phyloP scores from a whole-genome alignment of 2,329 filamentous ascomycete species.

The Neopestalotiopsis sp. region DNA sequence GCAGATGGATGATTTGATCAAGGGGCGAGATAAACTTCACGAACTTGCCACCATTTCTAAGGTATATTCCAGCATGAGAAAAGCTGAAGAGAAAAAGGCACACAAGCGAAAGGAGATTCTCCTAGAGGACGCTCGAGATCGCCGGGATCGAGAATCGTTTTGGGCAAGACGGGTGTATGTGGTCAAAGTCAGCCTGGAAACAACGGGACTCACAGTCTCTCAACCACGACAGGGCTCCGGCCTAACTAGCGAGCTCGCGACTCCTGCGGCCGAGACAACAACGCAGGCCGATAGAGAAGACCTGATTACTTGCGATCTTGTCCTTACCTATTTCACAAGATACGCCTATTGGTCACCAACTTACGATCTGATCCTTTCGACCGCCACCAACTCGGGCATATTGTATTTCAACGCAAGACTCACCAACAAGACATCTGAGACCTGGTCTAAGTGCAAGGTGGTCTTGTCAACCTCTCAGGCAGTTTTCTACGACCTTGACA shows the following conservation, averaged over 20 bases:
- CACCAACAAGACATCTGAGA: slow-evolving; percentile 66
- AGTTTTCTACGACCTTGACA: slow-evolving; percentile 58
- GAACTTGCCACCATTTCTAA: slow-evolving; percentile 18
- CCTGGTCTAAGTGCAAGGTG: slow-evolving; percentile 65
- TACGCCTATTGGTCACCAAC: slow-evolving; percentile 64
- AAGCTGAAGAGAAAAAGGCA: too few relatives aligned
- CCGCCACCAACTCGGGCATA: slow-evolving; percentile 53
- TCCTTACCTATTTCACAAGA: slow-evolving; percentile 64
- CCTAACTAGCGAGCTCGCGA: slow-evolving; percentile 55
- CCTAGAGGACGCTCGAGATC: slow-evolving; percentile 50
- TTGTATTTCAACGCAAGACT: slow-evolving; percentile 68
- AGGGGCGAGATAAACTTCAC: slow-evolving; percentile 38
- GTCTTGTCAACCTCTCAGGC: slow-evolving; percentile 68
- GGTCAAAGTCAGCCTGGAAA: slow-evolving; percentile 57
- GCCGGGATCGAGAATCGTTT: slow-evolving; percentile 47
- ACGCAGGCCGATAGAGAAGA: slow-evolving; percentile 23
- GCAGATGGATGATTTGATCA: slow-evolving; percentile 36
- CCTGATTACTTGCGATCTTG: slow-evolving; percentile 46
- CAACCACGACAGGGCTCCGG: slow-evolving; percentile 54
- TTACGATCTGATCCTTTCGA: slow-evolving; percentile 67
- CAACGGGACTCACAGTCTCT: slow-evolving; percentile 43
- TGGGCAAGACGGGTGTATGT: slow-evolving; percentile 57
- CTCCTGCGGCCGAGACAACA: slow-evolving; percentile 40
- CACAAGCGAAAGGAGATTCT: slow-evolving; percentile 37
- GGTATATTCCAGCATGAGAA: too few relatives aligned